These are phyloP conservation scores for Physcomitrellopsis africana DNA, from an alignment of 225 moss, liverwort and hornwort genomes.

Conservation along the genomic window DNA sequence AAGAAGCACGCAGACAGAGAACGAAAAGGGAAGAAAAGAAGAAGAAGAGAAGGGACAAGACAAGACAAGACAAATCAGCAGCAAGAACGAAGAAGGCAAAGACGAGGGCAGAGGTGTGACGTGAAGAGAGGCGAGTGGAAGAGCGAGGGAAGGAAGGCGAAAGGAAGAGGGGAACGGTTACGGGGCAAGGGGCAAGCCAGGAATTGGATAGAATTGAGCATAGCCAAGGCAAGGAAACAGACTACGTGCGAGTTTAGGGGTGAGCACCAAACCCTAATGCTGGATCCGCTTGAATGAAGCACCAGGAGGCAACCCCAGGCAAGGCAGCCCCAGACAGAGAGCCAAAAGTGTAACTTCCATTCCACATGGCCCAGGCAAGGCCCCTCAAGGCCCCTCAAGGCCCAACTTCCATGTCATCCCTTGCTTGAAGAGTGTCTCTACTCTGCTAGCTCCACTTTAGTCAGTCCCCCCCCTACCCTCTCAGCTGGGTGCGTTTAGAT, in stretches of 20 bases:
- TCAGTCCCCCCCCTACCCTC: too few relatives aligned
- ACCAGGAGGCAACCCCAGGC: too few relatives aligned
- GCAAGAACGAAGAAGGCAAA: neutral
- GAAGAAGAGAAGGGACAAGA: slow-evolving; percentile 10
- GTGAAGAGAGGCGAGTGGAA: slow-evolving; percentile 18
- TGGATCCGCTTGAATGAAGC: slow-evolving; percentile 21
- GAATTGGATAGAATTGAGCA: slow-evolving; percentile 34
- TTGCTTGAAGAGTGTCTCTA: too few relatives aligned
- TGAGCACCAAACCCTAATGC: slow-evolving; percentile 62
- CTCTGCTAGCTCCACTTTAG: too few relatives aligned
- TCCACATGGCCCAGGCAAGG: too few relatives aligned
- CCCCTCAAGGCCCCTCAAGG: too few relatives aligned
- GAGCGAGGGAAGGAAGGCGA: neutral
- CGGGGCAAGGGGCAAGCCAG: neutral
- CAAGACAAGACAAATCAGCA: neutral
- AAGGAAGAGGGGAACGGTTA: too few relatives aligned
- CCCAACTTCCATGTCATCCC: too few relatives aligned
- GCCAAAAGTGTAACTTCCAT: too few relatives aligned
- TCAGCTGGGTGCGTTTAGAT: too few relatives aligned
- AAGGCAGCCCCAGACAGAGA: too few relatives aligned
- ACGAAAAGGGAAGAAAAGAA: neutral
- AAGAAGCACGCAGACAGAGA: too few relatives aligned
- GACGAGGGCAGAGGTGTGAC: neutral
- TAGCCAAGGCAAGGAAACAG: slow-evolving; percentile 42
- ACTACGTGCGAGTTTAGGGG: slow-evolving; percentile 33